Evolutionary conservation across 495 filamentous ascomycete genomes (phyloP), one percentile per base, ranked within the genome.

Genomic region (Penicillium ucsense): DNA sequence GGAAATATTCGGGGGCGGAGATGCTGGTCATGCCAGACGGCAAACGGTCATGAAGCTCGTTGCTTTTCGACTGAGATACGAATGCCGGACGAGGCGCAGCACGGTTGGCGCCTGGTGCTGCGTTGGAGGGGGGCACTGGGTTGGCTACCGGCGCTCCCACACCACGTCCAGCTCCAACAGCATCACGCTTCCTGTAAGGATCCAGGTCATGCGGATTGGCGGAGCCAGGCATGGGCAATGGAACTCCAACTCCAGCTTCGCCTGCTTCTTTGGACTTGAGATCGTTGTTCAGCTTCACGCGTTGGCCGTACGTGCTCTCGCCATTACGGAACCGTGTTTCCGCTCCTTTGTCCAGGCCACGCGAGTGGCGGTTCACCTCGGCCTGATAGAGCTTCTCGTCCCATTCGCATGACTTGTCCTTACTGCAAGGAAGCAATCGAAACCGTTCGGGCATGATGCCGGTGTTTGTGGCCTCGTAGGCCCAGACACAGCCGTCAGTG

Each of bases 401-500:
- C 79, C 86, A 97, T 7, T 78, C 66, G 59, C 92, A 98, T 12
- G 78, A 64, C 31, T 76, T 62, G 4, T 57, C 60, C 47, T 82
- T 73, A n/a, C 76, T 69, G 59, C 92, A 98, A 3, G 81, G 77
- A 28, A 90, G 53, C 0, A 84, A 64, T 4, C 60, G 58, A 46
- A 88, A 84, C 5, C 63, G 62, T 63, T 98, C 92, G 1, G 92
- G 90, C 89, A 95, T 95, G 53, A 98, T 87, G 4, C 91, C 94
- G 0, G 83, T 85, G 2, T 78, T 72, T 8, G 86, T 89, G 11
- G 76, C 74, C 54, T 88, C 81, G 60, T 97, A 97, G 3, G 89
- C 85, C 91, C 89, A 97, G 3, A 92, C 85, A 60, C 92, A 98
- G 20, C 91, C 94, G 48, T 94, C 89, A 0, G 91, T 86, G 8